Evolutionary conservation across 2,329 filamentous ascomycete species (phyloP), one percentile per base, ranked within the genome.

Genomic region (Aaosphaeria pasadenensis): DNA sequence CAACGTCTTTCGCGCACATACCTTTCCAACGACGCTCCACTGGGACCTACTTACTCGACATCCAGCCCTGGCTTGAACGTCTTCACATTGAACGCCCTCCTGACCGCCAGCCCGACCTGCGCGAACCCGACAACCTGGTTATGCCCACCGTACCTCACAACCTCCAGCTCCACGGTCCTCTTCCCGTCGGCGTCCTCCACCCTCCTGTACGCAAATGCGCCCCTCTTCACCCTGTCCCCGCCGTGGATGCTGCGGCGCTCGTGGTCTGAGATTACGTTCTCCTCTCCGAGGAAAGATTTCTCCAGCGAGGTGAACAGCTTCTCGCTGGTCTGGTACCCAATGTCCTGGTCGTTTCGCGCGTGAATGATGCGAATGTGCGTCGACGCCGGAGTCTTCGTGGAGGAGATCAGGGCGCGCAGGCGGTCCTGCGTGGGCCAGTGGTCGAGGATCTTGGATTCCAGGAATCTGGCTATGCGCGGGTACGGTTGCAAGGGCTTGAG

Each of bases 281-380:
- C 67, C 28, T 65, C 50, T 43, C 62, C 57, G 58, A 67, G 29
- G 62, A 69, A 49, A 48, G 59, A 32, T 1, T 45, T 46, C 43
- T 69, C 59, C 6, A 70, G 51, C 1, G 52, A 56, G 33, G 45
- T 45, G 38, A 59, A 70, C 33, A 70, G 36, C 0, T 48, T 67
- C 39, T 67, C 57, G 30, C 84, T 83, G 61, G 91, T 85, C 1
- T 74, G 78, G 73, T 83, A 92, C 0, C 88, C 85, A 50, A 97
- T 96, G 58, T 96, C 89, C 49, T 75, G 74, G 65, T 97, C 92
- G 61, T 96, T 83, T 46, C 80, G 79, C 11, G 91, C 88, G 60
- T 96, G 92, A 3, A 97, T 73, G 39, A 96, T 74, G 39, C 81
- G 84, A 17, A 96, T 72, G 24, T 85, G 78, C 7, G 94, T 47